Evolutionary conservation across 192 early-diverging fungal genomes (phyloP), one percentile per base, ranked within the genome.

Genomic region (Podila verticillata): DNA sequence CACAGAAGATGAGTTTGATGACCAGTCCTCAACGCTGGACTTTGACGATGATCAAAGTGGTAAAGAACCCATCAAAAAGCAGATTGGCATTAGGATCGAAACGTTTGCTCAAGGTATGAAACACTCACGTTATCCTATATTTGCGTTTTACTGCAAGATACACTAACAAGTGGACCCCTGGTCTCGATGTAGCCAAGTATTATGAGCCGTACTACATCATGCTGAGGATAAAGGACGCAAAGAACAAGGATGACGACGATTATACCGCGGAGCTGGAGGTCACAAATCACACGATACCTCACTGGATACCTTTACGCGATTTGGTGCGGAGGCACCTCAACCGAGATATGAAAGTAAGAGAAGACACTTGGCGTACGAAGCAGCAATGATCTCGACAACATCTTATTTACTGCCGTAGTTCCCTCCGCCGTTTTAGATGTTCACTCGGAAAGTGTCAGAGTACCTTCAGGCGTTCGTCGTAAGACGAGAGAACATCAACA

Each of bases 121-220:
- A 48, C 1, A 39, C 39, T 44, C 39, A 15, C 39, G 17, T 4
- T 44, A 15, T 17, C 39, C 10, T 12, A 8, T 39, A 12, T 12
- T 8, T 39, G 10, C 36, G 1, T 17, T 0, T 20, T 2, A 36
- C 10, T 35, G 13, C 6, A 17, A 31, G 17, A 10, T 32, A n/a
- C 6, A 4, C 39, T 44, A 44, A 44, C 39, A 17, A 2, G 2
- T 26, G n/a, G 24, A 24, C 2, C 9, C 51, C 7, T 26, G 51
- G 17, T 24, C 51, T 24, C 7, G n/a, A 29, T 29, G 3, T 80
- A 84, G 80, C 58, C 24, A 73, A 36, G 29, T 89, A 85, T 56
- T 69, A 66, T 20, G 87, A 89, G 39, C 84, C 85, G 3, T 89
- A 85, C 39, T 89, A 87, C 67, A 51, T 89, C 4, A 69, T 87